A percentile compares a stretch with the other conserved stretches of the same genome.
phyloP scores from a whole-genome alignment of 306 rosid species.

The Sicyos baderoa region DNA sequence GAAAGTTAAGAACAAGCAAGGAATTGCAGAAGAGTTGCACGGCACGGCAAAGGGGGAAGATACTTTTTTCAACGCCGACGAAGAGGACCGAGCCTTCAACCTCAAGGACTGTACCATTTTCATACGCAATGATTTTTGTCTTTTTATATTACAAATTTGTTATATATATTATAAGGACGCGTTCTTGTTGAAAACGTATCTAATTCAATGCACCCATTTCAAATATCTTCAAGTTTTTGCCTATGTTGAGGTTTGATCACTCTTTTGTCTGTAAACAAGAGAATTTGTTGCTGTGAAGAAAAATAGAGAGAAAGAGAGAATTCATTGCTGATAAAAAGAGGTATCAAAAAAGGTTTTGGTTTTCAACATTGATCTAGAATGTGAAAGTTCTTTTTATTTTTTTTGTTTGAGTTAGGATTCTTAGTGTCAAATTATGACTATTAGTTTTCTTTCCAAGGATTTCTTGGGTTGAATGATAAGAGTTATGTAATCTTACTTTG shows the following conservation, averaged over 20 bases:
- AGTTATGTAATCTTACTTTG: too few relatives aligned
- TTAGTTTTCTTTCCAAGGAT: too few relatives aligned
- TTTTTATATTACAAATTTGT: not conserved
- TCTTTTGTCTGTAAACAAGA: not conserved
- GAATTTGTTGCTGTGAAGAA: not conserved
- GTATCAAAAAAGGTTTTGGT: too few relatives aligned
- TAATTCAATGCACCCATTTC: not conserved
- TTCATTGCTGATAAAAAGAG: too few relatives aligned
- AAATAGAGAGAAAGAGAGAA: too few relatives aligned
- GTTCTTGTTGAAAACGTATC: not conserved
- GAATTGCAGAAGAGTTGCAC: conserved; percentile 12
- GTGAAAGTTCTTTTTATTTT: too few relatives aligned
- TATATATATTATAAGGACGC: not conserved
- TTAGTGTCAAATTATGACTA: too few relatives aligned
- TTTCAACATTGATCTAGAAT: too few relatives aligned
- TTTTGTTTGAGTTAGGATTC: too few relatives aligned
- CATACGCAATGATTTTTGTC: conserved; percentile 14
- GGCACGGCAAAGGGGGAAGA: conserved; percentile 9
- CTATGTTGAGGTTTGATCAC: not conserved
- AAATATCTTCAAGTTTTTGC: conserved; percentile 5
- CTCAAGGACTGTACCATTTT: not conserved
- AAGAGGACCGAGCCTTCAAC: not conserved
- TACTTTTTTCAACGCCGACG: conserved; percentile 17
- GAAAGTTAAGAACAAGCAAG: not conserved
- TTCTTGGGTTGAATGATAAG: too few relatives aligned